Conservation (phyloP, 495 filamentous ascomycete species). For the Thozetella sp. region DNA sequence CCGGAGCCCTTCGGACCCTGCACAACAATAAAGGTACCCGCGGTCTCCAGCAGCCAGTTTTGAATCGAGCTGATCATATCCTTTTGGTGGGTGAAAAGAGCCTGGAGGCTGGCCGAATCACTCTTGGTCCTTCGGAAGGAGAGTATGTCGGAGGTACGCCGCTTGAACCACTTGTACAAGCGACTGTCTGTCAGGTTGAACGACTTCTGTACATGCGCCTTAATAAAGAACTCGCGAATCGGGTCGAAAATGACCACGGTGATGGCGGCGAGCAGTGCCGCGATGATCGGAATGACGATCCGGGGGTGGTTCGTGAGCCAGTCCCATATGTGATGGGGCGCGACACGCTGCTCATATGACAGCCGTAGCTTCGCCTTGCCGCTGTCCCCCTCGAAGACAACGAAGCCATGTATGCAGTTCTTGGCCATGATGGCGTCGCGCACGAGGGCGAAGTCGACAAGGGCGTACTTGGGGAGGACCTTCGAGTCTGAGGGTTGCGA, state of each 20-base stretch:
- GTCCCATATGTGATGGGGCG: slow-evolving; percentile 77
- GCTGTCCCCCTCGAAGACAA: slow-evolving; percentile 68
- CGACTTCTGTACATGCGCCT: slow-evolving; percentile 77
- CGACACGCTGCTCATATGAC: slow-evolving; percentile 77
- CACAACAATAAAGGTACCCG: slow-evolving; percentile 91
- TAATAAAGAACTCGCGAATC: slow-evolving; percentile 88
- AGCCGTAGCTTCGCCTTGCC: slow-evolving; percentile 75
- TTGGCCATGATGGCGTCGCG: slow-evolving; percentile 82
- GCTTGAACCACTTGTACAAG: slow-evolving; percentile 78
- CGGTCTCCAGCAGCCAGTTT: slow-evolving; percentile 84
- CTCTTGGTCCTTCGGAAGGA: slow-evolving; percentile 43
- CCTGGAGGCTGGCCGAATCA: slow-evolving; percentile 72
- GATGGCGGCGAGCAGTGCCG: slow-evolving; percentile 77
- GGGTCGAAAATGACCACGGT: slow-evolving; percentile 94
- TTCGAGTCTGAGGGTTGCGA: slow-evolving; percentile 83
- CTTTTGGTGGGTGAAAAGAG: slow-evolving; percentile 88
- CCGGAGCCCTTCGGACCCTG: slow-evolving; percentile 92
- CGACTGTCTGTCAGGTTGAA: slow-evolving; percentile 72
- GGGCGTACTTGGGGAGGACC: slow-evolving; percentile 75
- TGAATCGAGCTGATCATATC: slow-evolving; percentile 77
- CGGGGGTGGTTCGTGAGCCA: slow-evolving; percentile 90
- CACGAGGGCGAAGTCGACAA: slow-evolving; percentile 70
- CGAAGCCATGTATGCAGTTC: slow-evolving; percentile 90
- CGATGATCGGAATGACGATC: slow-evolving; percentile 81
- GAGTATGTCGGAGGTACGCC: slow-evolving; percentile 73